Conservation (phyloP, 257 asterid species). For the Nicotiana benthamiana region DNA sequence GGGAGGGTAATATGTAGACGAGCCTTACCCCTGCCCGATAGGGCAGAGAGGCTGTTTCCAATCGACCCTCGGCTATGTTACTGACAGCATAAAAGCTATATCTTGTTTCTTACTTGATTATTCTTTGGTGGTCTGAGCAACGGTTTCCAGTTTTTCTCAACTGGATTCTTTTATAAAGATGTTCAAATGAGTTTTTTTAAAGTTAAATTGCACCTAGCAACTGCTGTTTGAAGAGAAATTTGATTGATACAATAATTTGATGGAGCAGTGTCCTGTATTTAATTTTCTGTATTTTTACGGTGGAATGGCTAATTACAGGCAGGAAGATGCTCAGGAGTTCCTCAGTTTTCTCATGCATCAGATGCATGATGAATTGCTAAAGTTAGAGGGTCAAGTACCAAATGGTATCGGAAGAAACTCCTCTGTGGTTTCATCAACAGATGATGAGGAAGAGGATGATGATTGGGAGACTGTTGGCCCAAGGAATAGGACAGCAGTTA, state of each 20-base stretch:
- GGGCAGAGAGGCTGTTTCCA: too few species aligned
- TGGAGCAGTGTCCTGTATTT: background rate
- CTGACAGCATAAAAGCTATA: background rate
- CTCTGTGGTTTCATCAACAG: constrained; percentile 54
- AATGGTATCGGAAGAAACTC: constrained; percentile 42
- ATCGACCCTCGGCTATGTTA: too few species aligned
- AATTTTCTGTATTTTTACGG: constrained; percentile 8
- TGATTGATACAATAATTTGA: background rate
- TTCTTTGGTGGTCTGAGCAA: constrained; percentile 1
- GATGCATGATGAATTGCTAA: constrained; percentile 88
- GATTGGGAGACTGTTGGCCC: constrained; percentile 76
- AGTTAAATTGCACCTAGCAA: background rate
- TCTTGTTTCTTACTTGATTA: constrained; percentile 7
- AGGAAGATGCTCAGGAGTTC: constrained; percentile 93
- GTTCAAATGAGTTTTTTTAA: background rate
- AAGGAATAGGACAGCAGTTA: constrained; percentile 56
- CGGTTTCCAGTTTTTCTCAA: background rate
- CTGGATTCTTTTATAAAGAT: background rate
- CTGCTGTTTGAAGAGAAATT: background rate
- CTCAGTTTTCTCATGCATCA: constrained; percentile 82
- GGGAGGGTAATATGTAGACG: too few species aligned
- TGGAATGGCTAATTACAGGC: constrained; percentile 39
- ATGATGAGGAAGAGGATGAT: constrained; percentile 50
- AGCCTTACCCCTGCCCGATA: too few species aligned
- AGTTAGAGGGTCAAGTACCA: constrained; percentile 51